Base-by-base conservation (phyloP, 1,284 basidiomycete species). In the Puccinia triticina region DNA sequence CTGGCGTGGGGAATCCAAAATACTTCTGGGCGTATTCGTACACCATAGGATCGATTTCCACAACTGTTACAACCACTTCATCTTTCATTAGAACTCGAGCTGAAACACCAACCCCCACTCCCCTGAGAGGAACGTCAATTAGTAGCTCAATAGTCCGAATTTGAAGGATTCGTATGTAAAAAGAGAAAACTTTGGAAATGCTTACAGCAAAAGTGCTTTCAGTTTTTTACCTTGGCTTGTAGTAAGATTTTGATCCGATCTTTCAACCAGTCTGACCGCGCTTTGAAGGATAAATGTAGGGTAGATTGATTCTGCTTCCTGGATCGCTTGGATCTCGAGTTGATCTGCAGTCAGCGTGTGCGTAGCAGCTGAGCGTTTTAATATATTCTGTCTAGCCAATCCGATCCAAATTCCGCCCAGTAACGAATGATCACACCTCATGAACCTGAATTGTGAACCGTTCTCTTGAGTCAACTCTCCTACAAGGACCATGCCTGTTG, bases 1-100 rank as follows among this genome's bases (percentile, higher is more conserved):
- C 89, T 10, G 90, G 90, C 77, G 91, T 89, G n/a, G 90, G 89
- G 21, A 96, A 89, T 16, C 91, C 92, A 84, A 97, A 96, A 87
- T 91, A 94, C 37, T 88, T 88, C 34, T 90, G 89, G 10, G 95
- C 93, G 46, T 93, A 94, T n/a, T 91, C 88, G 85, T 94, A 95
- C 1, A 98, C 94, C 0, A 90, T 92, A 37, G 93, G 92, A 86
- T 97, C 95, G 83, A 96, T 93, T 87, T 98, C 95, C 75, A 93
- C 89, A 67, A 93, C 90, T 0, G 93, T 93, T 0, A 92, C 91
- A 2, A 89, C 88, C 26, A 94, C 87, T 4, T 90, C 90, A 83
- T 94, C 93, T 46, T 89, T 88, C 67, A 90, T 88, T 84, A 96
- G 91, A 0, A 93, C 90, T 67, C 91, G 90, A 0, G 93, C 92